phyloP scores from a whole-genome alignment of 257 asterid genomes.

The Paraleonurus japonicus region DNA sequence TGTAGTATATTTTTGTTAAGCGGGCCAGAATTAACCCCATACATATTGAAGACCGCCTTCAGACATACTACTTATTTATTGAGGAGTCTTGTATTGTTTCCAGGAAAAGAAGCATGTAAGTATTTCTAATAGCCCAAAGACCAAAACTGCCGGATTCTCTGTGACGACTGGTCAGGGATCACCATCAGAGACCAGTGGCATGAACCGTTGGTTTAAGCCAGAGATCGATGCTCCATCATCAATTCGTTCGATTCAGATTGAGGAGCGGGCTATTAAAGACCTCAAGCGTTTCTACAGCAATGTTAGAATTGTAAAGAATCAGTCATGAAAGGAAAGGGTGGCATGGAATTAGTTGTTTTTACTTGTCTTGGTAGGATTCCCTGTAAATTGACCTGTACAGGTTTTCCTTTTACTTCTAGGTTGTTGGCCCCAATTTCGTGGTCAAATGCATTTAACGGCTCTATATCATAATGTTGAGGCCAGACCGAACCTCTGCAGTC shows the following conservation, averaged over 20 bases:
- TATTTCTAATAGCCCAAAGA: slow-evolving; percentile 66
- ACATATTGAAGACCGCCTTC: background rate
- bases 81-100: too few relatives aligned
- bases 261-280: slow-evolving; percentile 92
- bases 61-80: too few relatives aligned
- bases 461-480: background rate
- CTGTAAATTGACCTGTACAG: slow-evolving; percentile 36
- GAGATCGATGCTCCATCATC: slow-evolving; percentile 72
- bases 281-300: slow-evolving; percentile 84
- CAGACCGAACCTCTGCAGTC: background rate
- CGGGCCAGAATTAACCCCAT: too few relatives aligned
- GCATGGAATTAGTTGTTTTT: slow-evolving; percentile 2
- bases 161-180: slow-evolving; percentile 69
- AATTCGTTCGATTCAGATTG: slow-evolving; percentile 83
- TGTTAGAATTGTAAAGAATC: slow-evolving; percentile 79
- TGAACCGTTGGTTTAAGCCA: slow-evolving; percentile 92
- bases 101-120: slow-evolving; percentile 63
- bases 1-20: too few relatives aligned
- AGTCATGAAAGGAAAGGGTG: slow-evolving; percentile 35
- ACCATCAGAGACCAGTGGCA: slow-evolving; percentile 59
- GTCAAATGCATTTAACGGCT: background rate
- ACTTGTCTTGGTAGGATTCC: slow-evolving; percentile 5
- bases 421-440: background rate
- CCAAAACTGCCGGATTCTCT: slow-evolving; percentile 74
- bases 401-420: background rate